Evolutionary conservation across 129 eudicot genomes (phyloP).

Genomic region (Pittosporum tobira): DNA sequence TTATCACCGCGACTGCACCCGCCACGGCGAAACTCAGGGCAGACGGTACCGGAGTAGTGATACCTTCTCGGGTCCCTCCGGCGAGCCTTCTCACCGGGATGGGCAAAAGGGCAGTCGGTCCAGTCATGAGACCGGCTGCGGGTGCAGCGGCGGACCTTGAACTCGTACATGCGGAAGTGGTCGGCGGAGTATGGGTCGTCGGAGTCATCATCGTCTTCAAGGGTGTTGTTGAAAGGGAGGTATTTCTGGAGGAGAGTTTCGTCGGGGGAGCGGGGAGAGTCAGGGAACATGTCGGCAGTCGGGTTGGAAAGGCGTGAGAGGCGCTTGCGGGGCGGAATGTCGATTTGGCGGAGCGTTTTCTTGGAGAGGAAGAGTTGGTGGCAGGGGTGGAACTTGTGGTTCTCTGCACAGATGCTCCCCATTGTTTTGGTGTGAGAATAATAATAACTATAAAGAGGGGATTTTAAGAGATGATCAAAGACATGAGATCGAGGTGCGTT

Average conservation of each 20-base stretch:
- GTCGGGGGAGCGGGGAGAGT: conserved; percentile 12
- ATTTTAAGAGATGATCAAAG: background rate
- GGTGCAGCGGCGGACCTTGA: conserved; percentile 69
- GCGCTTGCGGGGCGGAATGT: conserved; percentile 79
- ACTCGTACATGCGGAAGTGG: conserved; percentile 69
- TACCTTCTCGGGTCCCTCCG: conserved; percentile 64
- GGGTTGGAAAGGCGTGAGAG: conserved; percentile 41
- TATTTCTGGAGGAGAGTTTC: conserved; percentile 38
- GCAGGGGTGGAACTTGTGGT: conserved; percentile 34
- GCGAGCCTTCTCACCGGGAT: conserved; percentile 83
- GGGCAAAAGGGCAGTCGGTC: conserved; percentile 90
- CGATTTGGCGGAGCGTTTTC: conserved; percentile 43
- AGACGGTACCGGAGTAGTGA: conserved; percentile 47
- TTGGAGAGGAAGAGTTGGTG: conserved; percentile 40
- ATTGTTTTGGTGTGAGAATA: conserved; percentile 11
- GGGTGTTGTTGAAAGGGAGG: conserved; percentile 38
- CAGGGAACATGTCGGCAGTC: background rate
- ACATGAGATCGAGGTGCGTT: background rate
- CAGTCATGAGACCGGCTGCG: conserved; percentile 78
- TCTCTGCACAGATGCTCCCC: conserved; percentile 40
- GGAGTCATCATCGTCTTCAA: conserved; percentile 32
- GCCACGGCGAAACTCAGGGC: conserved; percentile 62
- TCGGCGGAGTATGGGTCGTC: conserved; percentile 57
- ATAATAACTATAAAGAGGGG: background rate
- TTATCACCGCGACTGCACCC: conserved; percentile 51